These are phyloP conservation scores for Stephania yunnanensis DNA, from an alignment of 164 flowering plant species.

Conservation along the genomic window DNA sequence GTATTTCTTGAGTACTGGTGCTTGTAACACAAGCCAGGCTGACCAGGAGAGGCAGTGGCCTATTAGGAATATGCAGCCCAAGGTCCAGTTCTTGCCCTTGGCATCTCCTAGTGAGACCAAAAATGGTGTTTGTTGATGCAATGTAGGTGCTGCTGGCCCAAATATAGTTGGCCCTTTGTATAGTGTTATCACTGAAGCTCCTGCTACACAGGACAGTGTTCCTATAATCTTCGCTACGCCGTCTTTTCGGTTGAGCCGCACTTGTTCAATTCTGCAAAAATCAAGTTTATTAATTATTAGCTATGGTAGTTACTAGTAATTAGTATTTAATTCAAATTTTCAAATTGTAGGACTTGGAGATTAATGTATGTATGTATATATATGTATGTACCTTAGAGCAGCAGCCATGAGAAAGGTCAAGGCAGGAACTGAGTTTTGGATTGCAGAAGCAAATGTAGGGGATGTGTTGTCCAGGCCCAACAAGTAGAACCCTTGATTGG, in stretches of 20 bases:
- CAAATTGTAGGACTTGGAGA: too few species aligned
- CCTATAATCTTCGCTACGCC: constrained; percentile 79
- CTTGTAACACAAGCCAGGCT: constrained; percentile 91
- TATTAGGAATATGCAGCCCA: constrained; percentile 82
- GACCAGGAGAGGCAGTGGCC: constrained; percentile 99
- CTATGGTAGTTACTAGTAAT: too few species aligned
- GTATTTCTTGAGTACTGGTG: constrained; percentile 90
- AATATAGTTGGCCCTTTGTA: constrained; percentile 88
- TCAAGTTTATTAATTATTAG: not conserved
- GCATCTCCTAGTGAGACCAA: constrained; percentile 56
- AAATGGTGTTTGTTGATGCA: constrained; percentile 6
- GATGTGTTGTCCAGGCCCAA: constrained; percentile 92
- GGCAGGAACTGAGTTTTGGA: constrained; percentile 98
- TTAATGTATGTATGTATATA: too few species aligned
- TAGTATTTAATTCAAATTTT: too few species aligned
- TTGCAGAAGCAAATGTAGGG: constrained; percentile 96
- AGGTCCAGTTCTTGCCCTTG: constrained; percentile 80
- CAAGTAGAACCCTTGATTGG: constrained; percentile 98
- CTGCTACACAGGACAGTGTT: constrained; percentile 66
- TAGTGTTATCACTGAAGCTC: constrained; percentile 88
- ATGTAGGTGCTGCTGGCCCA: constrained; percentile 38
- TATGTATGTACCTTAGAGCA: constrained; percentile 50
- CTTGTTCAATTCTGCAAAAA: constrained; percentile 72
- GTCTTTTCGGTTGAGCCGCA: constrained; percentile 64
- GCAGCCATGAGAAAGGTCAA: constrained; percentile 98